Evolutionary conservation across 2,329 filamentous ascomycete genomes (phyloP).

Genomic region (Neofusicoccum parvum): DNA sequence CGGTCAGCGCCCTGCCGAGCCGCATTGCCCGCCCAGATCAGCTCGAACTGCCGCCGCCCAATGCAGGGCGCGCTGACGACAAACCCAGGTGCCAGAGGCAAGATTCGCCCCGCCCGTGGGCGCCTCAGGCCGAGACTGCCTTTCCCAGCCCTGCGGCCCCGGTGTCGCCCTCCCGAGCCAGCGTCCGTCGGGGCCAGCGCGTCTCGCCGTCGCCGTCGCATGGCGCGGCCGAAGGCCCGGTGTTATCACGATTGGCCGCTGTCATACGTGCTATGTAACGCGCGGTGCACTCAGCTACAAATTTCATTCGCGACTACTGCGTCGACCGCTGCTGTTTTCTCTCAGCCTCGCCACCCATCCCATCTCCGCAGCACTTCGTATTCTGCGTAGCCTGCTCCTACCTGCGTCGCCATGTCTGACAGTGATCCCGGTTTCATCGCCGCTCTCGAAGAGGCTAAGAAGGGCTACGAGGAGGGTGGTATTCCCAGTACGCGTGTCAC

Average conservation of each 20-base stretch:
- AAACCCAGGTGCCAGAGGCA: too few relatives aligned
- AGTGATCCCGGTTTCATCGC: slow-evolving; percentile 54
- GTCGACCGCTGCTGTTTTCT: not conserved
- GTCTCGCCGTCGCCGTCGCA: not conserved
- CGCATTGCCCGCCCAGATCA: not conserved
- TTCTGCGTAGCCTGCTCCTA: not conserved
- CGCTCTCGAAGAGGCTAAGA: slow-evolving; percentile 60
- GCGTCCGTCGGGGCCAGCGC: not conserved
- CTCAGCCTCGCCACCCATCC: not conserved
- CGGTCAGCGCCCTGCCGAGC: slow-evolving; percentile 5
- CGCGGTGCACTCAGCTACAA: slow-evolving; percentile 12
- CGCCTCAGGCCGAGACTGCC: not conserved
- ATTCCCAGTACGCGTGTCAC: slow-evolving; percentile 45
- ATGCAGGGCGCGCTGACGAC: not conserved
- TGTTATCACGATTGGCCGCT: slow-evolving; percentile 19
- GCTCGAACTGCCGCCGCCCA: not conserved
- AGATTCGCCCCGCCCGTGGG: not conserved
- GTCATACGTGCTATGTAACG: slow-evolving; percentile 19
- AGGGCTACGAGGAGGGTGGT: slow-evolving; percentile 59
- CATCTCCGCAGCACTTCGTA: not conserved
- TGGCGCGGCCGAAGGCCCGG: slow-evolving; percentile 2
- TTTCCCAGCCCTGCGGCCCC: slow-evolving; percentile 5
- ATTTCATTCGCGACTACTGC: not conserved
- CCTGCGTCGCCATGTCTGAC: slow-evolving; percentile 29
- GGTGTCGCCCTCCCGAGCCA: not conserved